These are phyloP conservation scores for Citrullus mucosospermus DNA, from an alignment of 306 rosid genomes.

Conservation along the genomic window DNA sequence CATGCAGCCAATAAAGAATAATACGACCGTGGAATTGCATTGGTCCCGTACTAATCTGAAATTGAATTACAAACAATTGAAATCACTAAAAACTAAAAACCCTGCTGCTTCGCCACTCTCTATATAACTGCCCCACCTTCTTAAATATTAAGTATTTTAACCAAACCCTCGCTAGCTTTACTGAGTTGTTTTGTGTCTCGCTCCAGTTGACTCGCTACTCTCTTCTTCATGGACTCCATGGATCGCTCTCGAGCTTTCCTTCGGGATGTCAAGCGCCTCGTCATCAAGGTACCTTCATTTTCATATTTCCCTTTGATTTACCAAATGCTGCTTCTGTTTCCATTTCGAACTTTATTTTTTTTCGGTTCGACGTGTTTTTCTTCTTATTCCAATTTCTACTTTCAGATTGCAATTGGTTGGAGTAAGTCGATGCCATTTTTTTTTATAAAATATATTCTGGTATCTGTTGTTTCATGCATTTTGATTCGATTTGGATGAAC, in stretches of 20 bases:
- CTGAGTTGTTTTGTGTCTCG: neutral
- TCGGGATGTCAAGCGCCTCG: slow-evolving; percentile 48
- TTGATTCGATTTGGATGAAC: neutral
- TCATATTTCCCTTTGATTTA: neutral
- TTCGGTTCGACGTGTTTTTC: neutral
- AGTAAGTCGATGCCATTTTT: neutral
- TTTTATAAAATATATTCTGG: neutral
- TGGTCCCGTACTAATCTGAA: neutral
- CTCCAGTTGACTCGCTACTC: slow-evolving; percentile 7
- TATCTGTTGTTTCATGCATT: neutral
- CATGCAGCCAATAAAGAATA: neutral
- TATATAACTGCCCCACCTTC: neutral
- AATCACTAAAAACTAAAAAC: neutral
- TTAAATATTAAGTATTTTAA: neutral
- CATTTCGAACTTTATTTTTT: neutral
- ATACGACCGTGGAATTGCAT: neutral
- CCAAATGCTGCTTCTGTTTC: neutral
- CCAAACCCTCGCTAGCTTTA: neutral
- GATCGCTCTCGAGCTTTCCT: slow-evolving; percentile 56
- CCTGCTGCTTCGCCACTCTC: neutral
- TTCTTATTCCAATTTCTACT: neutral
- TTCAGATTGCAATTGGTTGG: neutral
- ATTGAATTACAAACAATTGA: neutral
- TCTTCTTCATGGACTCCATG: slow-evolving; percentile 16
- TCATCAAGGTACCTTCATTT: slow-evolving; percentile 43